A percentile compares a stretch with the other conserved stretches of the same genome.
Conservation (phyloP, 352 stramenopile genomes). For the Pilasporangium apinafurcum region DNA sequence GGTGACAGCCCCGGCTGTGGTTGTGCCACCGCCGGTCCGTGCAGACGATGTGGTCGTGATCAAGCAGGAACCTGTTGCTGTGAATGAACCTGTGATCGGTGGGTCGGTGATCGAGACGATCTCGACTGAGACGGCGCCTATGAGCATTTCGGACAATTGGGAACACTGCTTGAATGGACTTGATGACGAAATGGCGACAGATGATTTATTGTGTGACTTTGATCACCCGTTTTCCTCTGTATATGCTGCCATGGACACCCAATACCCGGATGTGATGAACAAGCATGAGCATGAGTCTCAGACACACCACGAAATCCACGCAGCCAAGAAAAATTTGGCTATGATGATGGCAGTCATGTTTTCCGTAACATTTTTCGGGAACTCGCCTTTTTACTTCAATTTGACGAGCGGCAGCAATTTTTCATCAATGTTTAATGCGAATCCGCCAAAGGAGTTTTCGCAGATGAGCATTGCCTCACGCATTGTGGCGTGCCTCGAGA, state of each 20-base stretch:
- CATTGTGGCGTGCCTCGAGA: constrained; percentile 81
- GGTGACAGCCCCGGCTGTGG: not conserved
- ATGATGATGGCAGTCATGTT: constrained; percentile 90
- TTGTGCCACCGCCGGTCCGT: not conserved
- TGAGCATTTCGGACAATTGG: constrained; percentile 29
- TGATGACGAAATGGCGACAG: constrained; percentile 47
- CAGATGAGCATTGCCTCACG: constrained; percentile 84
- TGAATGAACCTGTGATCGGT: too few species aligned
- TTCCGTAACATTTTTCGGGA: constrained; percentile 79
- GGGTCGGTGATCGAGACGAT: constrained; percentile 16
- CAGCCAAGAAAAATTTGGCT: constrained; percentile 84
- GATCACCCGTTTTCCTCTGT: constrained; percentile 56
- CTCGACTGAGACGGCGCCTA: constrained; percentile 13
- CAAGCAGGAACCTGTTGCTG: constrained; percentile 53
- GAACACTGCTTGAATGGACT: constrained; percentile 53
- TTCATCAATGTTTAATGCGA: constrained; percentile 73
- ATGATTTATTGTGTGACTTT: constrained; percentile 69
- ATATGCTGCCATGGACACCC: constrained; percentile 5
- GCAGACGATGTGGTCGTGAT: constrained; percentile 31
- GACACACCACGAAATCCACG: constrained; percentile 68
- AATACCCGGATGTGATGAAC: not conserved
- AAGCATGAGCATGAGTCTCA: constrained; percentile 25
- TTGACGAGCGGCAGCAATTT: constrained; percentile 72
- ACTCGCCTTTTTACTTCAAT: constrained; percentile 65
- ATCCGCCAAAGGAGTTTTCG: constrained; percentile 70